Conservation (phyloP, 805 yeast species). For the Kluyveromyces dobzhanskii region DNA sequence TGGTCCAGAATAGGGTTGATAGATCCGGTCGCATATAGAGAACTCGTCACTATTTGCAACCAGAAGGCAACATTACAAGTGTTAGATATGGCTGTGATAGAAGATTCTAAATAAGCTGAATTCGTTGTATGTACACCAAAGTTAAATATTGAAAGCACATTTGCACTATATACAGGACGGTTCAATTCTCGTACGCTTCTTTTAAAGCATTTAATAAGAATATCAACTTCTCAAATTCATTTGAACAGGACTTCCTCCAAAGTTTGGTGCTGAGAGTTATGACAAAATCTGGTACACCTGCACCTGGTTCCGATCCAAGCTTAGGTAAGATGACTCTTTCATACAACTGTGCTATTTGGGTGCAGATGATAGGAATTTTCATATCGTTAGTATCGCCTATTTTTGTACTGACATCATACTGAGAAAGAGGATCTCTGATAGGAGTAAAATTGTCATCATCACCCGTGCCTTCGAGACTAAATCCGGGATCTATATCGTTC, state of each 20-base stretch:
- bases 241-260: slow-evolving; percentile 32
- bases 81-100: slow-evolving; percentile 80
- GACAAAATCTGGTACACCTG: slow-evolving; percentile 20
- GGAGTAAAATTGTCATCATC: slow-evolving; percentile 13
- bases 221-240: slow-evolving; percentile 40
- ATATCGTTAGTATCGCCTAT: slow-evolving; percentile 41
- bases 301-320: slow-evolving; percentile 6
- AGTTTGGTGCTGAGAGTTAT: slow-evolving; percentile 40
- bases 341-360: slow-evolving; percentile 34
- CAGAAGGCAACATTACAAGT: slow-evolving; percentile 68
- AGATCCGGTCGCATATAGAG: slow-evolving; percentile 79
- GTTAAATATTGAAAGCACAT: no score
- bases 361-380: slow-evolving; percentile 40
- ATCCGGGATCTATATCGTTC: slow-evolving; percentile 8
- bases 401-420: slow-evolving; percentile 38
- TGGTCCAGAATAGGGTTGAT: slow-evolving; percentile 62
- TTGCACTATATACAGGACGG: no score
- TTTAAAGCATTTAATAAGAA: slow-evolving; percentile 32
- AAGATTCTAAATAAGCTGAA: slow-evolving; percentile 31
- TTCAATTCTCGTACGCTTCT: slow-evolving; percentile 16
- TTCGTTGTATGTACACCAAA: not conserved
- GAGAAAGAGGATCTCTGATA: slow-evolving; percentile 24
- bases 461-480: slow-evolving; percentile 10
- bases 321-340: slow-evolving; percentile 19
- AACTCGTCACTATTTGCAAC: slow-evolving; percentile 52